A percentile compares a stretch with the other conserved stretches of the same genome.
phyloP scores from a whole-genome alignment of 257 asterid species.

The Solanum rostratum region DNA sequence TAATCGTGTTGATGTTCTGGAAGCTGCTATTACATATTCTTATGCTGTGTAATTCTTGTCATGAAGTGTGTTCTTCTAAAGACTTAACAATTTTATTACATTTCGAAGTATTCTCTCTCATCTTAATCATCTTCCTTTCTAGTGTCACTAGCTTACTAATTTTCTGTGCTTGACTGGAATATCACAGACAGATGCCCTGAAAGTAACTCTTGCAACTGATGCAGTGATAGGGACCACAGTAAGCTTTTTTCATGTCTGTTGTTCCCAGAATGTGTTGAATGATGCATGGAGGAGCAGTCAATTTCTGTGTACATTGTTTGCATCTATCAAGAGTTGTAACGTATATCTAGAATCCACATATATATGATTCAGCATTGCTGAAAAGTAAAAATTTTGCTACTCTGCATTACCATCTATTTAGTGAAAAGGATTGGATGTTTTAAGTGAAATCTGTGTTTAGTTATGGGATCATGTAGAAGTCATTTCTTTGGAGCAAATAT shows the following conservation, averaged over 20 bases:
- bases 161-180: neutral
- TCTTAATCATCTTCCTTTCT: neutral
- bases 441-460: neutral
- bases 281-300: neutral
- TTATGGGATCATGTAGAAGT: neutral
- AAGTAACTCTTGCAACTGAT: constrained; percentile 95
- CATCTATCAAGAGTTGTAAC: neutral
- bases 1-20: neutral
- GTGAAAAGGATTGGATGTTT: neutral
- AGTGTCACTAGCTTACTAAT: neutral
- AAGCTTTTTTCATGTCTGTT: constrained; percentile 5
- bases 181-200: constrained; percentile 66
- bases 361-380: neutral
- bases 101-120: neutral
- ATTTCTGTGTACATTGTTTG: neutral
- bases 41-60: neutral
- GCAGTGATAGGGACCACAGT: constrained; percentile 85
- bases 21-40: neutral
- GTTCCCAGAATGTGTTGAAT: neutral
- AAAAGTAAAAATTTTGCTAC: neutral
- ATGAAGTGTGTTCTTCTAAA: neutral
- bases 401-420: neutral
- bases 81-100: neutral
- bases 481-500: neutral
- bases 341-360: neutral